A percentile compares a stretch with the other conserved stretches of the same genome.
phyloP scores from a whole-genome alignment of 345 rosid genomes.

The Boechera divaricarpa region DNA sequence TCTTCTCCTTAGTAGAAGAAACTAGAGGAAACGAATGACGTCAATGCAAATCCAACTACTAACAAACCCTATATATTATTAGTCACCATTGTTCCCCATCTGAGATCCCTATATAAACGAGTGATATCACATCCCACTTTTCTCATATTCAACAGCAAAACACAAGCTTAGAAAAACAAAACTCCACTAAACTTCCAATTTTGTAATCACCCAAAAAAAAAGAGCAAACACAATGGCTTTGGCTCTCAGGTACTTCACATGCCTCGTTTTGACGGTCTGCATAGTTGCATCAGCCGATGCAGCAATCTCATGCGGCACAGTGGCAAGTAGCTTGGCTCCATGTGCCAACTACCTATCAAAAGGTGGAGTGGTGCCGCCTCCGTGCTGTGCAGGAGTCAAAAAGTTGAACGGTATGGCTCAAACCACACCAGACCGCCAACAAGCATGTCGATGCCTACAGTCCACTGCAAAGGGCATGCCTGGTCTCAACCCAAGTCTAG shows the following conservation, averaged over 20 bases:
- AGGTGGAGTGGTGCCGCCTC: constrained; percentile 7
- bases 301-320: constrained; percentile 48
- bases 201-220: neutral
- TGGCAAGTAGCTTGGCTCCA: constrained; percentile 27
- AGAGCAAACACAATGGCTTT: constrained; percentile 23
- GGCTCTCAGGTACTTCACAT: neutral
- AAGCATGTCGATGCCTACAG: constrained; percentile 56
- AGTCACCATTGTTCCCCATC: neutral
- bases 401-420: constrained; percentile 42
- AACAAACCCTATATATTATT: constrained; percentile 1
- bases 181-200: neutral
- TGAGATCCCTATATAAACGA: constrained; percentile 16
- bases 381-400: constrained; percentile 54
- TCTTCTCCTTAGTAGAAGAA: neutral
- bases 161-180: neutral
- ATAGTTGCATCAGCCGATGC: constrained; percentile 35
- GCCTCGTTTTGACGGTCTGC: constrained; percentile 4
- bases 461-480: neutral
- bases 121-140: neutral
- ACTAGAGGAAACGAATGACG: neutral
- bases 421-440: constrained; percentile 55
- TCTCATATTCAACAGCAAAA: constrained; percentile 17
- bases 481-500: constrained; percentile 30
- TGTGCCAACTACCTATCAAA: constrained; percentile 45
- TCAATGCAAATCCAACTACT: constrained; percentile 18